Conservation (phyloP, 1,139 yeast species). For the Yamadazyma diddensiae region DNA sequence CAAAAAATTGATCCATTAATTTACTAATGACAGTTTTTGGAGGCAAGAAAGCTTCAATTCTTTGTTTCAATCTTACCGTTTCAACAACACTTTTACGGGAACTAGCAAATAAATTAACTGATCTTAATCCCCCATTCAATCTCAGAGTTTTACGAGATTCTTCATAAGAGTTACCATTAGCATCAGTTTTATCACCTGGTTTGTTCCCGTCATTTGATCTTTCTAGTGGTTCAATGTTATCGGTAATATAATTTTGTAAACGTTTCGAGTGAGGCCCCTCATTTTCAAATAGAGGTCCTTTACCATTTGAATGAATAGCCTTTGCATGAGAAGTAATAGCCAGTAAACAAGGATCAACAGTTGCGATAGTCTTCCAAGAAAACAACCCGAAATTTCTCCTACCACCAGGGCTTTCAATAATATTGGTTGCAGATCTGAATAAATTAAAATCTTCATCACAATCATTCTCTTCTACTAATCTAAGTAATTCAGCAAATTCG, state of each 20-base stretch:
- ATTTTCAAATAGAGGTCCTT: not conserved
- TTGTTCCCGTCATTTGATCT: not conserved
- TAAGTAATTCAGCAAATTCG: constrained; percentile 7
- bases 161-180: not conserved
- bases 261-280: constrained; percentile 3
- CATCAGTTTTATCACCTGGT: not conserved
- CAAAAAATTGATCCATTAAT: constrained; percentile 42
- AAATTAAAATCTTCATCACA: constrained; percentile 7
- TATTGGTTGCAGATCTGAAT: not conserved
- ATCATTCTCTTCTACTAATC: constrained; percentile 6
- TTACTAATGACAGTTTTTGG: constrained; percentile 38
- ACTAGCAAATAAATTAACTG: not conserved
- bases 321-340: constrained; percentile 1
- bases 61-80: constrained; percentile 20
- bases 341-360: constrained; percentile 19
- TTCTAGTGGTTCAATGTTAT: constrained; percentile 6
- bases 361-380: constrained; percentile 31
- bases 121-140: not conserved
- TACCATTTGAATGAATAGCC: not conserved
- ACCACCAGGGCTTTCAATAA: constrained; percentile 2
- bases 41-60: constrained; percentile 39
- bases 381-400: constrained; percentile 33
- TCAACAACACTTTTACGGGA: constrained; percentile 1
- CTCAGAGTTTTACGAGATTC: not conserved
- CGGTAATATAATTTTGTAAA: not conserved